Evolutionary conservation across 805 yeast genomes (phyloP).

Genomic region (Barnettozyma salicaria): DNA sequence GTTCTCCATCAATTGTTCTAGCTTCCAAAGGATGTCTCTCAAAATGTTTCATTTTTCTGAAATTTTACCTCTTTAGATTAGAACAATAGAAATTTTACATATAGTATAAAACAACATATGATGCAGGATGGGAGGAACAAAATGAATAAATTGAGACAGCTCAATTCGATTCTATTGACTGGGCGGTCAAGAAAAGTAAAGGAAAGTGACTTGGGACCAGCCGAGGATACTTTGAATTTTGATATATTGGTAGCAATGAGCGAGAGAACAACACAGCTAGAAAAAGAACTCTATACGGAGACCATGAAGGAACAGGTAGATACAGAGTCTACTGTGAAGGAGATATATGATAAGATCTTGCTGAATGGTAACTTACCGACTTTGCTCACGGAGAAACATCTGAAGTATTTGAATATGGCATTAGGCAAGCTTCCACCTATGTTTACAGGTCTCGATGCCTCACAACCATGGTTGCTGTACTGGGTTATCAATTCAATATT

Average conservation of each 20-base stretch:
- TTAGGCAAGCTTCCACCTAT: slow-evolving; percentile 20
- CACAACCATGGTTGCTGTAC: slow-evolving; percentile 86
- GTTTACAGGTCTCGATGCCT: slow-evolving; percentile 61
- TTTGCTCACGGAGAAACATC: slow-evolving; percentile 16
- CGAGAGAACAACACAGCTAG: slow-evolving; percentile 14
- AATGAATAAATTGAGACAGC: slow-evolving; percentile 1
- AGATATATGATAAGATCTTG: slow-evolving; percentile 27
- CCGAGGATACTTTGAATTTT: not conserved
- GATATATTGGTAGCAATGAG: slow-evolving; percentile 18
- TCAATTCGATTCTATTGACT: slow-evolving; percentile 8
- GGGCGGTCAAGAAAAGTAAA: slow-evolving; percentile 12
- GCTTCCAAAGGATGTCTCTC: not conserved
- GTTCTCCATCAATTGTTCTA: not conserved
- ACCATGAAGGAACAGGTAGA: slow-evolving; percentile 33
- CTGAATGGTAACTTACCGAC: slow-evolving; percentile 17
- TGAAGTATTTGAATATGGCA: slow-evolving; percentile 16
- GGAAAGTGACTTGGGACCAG: not conserved
- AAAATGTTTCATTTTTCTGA: not conserved
- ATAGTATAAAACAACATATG: no score
- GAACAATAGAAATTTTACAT: slow-evolving; percentile 4
- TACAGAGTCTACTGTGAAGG: slow-evolving; percentile 26
- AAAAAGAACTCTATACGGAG: slow-evolving; percentile 30
- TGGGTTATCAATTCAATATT: slow-evolving; percentile 65
- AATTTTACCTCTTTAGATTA: slow-evolving; percentile 5
- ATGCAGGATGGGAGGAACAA: no score